Conservation (phyloP, 2,329 filamentous ascomycete genomes). For the Fusarium verrucosum region DNA sequence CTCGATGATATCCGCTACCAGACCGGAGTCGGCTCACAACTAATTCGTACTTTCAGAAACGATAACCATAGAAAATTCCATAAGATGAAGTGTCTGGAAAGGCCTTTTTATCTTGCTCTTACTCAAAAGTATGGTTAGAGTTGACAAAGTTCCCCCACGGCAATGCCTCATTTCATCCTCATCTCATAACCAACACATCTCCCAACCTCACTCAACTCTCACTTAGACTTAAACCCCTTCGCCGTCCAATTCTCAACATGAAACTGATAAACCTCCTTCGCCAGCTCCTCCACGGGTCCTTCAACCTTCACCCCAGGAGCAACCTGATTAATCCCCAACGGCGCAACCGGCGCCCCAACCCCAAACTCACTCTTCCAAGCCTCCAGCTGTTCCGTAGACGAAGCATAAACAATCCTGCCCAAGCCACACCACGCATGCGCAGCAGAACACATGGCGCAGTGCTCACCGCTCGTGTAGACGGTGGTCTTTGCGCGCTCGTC, state of each 20-base stretch:
- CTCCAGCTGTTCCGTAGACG: constrained; percentile 45
- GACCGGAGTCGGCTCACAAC: too few relatives aligned
- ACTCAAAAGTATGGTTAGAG: too few relatives aligned
- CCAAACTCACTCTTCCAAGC: constrained; percentile 46
- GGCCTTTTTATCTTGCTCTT: too few relatives aligned
- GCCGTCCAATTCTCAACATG: constrained; percentile 39
- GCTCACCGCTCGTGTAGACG: constrained; percentile 52
- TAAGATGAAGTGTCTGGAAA: too few relatives aligned
- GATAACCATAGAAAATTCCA: too few relatives aligned
- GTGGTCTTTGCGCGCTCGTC: constrained; percentile 52
- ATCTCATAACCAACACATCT: not conserved
- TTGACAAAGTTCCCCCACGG: too few relatives aligned
- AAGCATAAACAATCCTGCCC: constrained; percentile 49
- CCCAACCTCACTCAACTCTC: constrained; percentile 5
- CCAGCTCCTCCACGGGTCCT: constrained; percentile 46
- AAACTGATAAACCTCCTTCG: constrained; percentile 44
- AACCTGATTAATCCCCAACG: constrained; percentile 45
- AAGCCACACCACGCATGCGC: constrained; percentile 50
- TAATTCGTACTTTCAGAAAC: too few relatives aligned
- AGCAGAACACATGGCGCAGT: constrained; percentile 51
- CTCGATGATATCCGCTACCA: too few relatives aligned
- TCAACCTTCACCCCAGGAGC: constrained; percentile 43
- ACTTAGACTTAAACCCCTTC: constrained; percentile 23
- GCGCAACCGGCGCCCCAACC: constrained; percentile 30
- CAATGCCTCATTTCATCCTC: not conserved